Evolutionary conservation across 257 asterid genomes (phyloP).

Genomic region (Cynanchum wilfordii): DNA sequence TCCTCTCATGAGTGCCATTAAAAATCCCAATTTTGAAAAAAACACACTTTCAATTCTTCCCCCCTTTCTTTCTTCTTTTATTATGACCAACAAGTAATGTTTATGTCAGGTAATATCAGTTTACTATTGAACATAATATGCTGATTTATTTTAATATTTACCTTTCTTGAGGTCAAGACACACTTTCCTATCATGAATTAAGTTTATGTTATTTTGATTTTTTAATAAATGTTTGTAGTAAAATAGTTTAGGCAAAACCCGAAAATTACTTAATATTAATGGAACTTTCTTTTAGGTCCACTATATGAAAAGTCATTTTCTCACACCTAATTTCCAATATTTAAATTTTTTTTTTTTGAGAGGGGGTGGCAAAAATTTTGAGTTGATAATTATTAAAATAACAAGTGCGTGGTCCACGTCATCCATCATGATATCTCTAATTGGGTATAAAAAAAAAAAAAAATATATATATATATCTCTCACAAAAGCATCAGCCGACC

Average conservation of each 20-base stretch:
- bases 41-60: too few relatives aligned
- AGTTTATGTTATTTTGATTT: too few relatives aligned
- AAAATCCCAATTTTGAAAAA: neutral
- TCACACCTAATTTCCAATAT: neutral
- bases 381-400: neutral
- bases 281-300: neutral
- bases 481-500: constrained; percentile 23
- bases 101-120: too few relatives aligned
- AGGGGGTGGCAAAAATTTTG: neutral
- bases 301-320: constrained; percentile 10
- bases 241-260: constrained; percentile 4
- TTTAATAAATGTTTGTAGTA: too few relatives aligned
- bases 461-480: neutral
- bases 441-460: constrained; percentile 15
- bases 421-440: constrained; percentile 16
- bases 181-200: too few relatives aligned
- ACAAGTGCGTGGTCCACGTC: constrained; percentile 25
- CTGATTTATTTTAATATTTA: too few relatives aligned
- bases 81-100: too few relatives aligned
- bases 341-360: too few relatives aligned
- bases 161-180: too few relatives aligned
- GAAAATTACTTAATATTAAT: neutral
- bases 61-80: too few relatives aligned
- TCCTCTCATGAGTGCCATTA: neutral
- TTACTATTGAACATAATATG: too few relatives aligned